These are phyloP conservation scores for Diaporthe aspalathi DNA, from an alignment of 2,329 filamentous ascomycete species.

Conservation along the genomic window DNA sequence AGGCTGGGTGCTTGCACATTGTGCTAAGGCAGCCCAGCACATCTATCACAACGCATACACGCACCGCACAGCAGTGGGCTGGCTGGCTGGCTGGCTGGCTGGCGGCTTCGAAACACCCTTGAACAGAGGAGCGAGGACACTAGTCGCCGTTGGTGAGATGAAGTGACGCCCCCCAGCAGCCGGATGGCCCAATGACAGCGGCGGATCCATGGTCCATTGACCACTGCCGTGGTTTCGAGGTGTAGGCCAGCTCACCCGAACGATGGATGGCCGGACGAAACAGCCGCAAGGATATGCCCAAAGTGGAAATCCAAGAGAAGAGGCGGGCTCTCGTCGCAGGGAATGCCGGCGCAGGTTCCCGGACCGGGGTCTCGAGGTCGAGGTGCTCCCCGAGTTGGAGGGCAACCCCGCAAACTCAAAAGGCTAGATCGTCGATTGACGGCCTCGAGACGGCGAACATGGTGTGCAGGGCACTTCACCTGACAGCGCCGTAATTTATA, in stretches of 20 bases:
- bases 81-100: too few species aligned
- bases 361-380: not conserved
- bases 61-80: not conserved
- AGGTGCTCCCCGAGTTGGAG: conserved; percentile 1
- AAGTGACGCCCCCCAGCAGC: not conserved
- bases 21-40: conserved; percentile 1
- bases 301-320: conserved; percentile 17
- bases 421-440: conserved; percentile 7
- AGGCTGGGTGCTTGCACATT: conserved; percentile 1
- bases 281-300: conserved; percentile 26
- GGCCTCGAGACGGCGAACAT: not conserved
- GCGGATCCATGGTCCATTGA: not conserved
- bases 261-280: conserved; percentile 19
- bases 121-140: conserved; percentile 4
- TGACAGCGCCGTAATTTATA: conserved; percentile 16
- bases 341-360: not conserved
- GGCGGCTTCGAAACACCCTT: conserved; percentile 1
- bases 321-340: not conserved
- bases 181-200: conserved; percentile 7
- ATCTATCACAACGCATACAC: not conserved
- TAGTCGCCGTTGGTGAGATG: conserved; percentile 21
- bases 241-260: conserved; percentile 11
- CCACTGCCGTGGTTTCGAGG: conserved; percentile 8
- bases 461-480: not conserved
- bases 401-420: conserved; percentile 19